Evolutionary conservation across 2,329 filamentous ascomycete species (phyloP).

Genomic region (Penicillium concentricum): DNA sequence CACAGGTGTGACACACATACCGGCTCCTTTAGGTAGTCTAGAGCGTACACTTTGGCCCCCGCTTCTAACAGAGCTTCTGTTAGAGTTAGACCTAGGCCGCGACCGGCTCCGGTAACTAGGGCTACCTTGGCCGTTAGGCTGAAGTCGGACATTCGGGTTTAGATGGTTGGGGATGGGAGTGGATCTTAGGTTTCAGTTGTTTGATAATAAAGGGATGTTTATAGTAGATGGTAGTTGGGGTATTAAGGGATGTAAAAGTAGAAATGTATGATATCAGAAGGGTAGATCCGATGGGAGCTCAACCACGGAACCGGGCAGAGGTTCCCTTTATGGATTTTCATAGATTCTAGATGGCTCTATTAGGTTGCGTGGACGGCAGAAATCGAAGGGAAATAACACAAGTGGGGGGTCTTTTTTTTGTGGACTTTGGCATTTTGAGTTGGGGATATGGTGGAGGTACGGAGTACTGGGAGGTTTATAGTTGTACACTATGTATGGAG

Average conservation of each 20-base stretch:
- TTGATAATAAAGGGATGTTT: neutral
- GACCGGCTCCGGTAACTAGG: neutral
- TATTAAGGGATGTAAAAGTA: neutral
- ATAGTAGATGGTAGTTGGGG: neutral
- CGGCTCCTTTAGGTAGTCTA: neutral
- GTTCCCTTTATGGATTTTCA: neutral
- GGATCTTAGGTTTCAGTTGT: neutral
- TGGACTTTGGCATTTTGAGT: neutral
- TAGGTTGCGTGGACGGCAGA: neutral
- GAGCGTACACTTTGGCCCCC: neutral
- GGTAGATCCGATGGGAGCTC: no score
- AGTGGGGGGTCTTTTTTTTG: neutral
- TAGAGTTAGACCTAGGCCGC: neutral
- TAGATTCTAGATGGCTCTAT: neutral
- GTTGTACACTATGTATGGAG: neutral
- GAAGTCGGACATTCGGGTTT: neutral
- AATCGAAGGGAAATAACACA: neutral
- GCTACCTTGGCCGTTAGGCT: neutral
- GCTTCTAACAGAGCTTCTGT: neutral
- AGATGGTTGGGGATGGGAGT: neutral
- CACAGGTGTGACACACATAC: neutral
- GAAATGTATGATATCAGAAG: neutral
- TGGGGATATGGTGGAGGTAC: neutral
- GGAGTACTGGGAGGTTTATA: neutral
- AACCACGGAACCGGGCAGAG: neutral